Conservation (phyloP, 306 rosid genomes). For the Rubus parviflorus region DNA sequence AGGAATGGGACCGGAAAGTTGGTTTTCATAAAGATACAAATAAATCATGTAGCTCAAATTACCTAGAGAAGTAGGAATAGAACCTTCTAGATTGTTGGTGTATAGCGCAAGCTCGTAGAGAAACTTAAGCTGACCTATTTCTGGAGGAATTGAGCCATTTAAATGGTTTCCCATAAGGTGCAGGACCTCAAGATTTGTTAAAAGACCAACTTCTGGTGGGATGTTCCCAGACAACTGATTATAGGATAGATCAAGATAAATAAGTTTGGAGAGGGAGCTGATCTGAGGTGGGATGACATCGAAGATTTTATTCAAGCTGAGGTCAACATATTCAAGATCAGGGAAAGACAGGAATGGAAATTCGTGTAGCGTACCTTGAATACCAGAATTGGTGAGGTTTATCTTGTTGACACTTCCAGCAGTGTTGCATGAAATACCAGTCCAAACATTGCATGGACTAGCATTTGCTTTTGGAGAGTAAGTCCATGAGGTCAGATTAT, state of each 20-base stretch:
- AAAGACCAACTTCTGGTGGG: background rate
- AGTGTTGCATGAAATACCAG: background rate
- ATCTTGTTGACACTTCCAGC: background rate
- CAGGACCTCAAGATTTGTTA: background rate
- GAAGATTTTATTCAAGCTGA: no score
- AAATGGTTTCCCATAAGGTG: background rate
- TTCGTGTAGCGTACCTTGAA: no score
- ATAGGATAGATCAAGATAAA: background rate
- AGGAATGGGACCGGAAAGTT: background rate
- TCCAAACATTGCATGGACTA: background rate
- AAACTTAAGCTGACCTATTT: conserved; percentile 18
- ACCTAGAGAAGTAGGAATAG: conserved; percentile 8
- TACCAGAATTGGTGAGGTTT: no score
- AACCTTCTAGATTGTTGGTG: conserved; percentile 17
- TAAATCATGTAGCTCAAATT: background rate
- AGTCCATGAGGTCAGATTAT: background rate
- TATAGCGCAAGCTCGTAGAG: background rate
- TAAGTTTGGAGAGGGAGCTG: no score
- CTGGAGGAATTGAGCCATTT: conserved; percentile 22
- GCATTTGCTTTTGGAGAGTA: background rate
- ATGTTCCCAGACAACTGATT: background rate
- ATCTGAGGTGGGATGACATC: no score
- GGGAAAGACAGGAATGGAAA: no score
- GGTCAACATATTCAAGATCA: no score
- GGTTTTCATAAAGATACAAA: background rate